phyloP scores from a whole-genome alignment of 2,329 filamentous ascomycete species.

The Fusarium odoratissimum region DNA sequence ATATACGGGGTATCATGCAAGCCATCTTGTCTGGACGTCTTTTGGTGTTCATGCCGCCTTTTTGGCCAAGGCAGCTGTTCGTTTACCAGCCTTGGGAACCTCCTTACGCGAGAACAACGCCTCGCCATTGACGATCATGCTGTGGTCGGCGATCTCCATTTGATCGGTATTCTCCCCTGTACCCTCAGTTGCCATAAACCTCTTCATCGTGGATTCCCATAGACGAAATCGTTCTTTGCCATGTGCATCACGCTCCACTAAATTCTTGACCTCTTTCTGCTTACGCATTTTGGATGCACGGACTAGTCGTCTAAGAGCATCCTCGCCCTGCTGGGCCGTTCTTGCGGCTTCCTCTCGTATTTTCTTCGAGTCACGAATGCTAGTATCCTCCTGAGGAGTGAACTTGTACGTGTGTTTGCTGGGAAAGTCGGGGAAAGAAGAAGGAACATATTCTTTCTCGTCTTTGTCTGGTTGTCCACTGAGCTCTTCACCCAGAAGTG shows the following conservation, averaged over 20 bases:
- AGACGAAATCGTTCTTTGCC: slow-evolving; percentile 67
- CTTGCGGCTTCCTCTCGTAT: slow-evolving; percentile 69
- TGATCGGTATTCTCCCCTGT: slow-evolving; percentile 51
- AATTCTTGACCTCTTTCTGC: slow-evolving; percentile 70
- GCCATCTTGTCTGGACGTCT: not conserved
- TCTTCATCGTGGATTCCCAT: slow-evolving; percentile 72
- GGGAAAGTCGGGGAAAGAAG: slow-evolving; percentile 70
- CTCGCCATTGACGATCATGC: slow-evolving; percentile 73
- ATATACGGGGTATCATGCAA: slow-evolving; percentile 31
- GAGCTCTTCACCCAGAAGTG: slow-evolving; percentile 64
- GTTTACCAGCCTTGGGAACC: slow-evolving; percentile 60
- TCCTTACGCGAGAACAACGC: slow-evolving; percentile 65
- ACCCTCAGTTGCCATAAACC: slow-evolving; percentile 57
- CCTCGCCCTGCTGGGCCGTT: slow-evolving; percentile 71
- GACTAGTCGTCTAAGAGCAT: slow-evolving; percentile 68
- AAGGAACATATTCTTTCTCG: slow-evolving; percentile 66
- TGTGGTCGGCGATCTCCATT: slow-evolving; percentile 69
- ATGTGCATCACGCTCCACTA: slow-evolving; percentile 63
- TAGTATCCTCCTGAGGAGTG: slow-evolving; percentile 64
- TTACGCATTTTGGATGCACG: slow-evolving; percentile 72
- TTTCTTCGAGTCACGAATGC: slow-evolving; percentile 63
- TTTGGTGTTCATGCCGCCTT: slow-evolving; percentile 29
- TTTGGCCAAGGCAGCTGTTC: slow-evolving; percentile 47
- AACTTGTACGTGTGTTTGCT: slow-evolving; percentile 73
- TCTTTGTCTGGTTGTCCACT: slow-evolving; percentile 69